phyloP scores from a whole-genome alignment of 495 filamentous ascomycete species.

The Penicillium salamii region DNA sequence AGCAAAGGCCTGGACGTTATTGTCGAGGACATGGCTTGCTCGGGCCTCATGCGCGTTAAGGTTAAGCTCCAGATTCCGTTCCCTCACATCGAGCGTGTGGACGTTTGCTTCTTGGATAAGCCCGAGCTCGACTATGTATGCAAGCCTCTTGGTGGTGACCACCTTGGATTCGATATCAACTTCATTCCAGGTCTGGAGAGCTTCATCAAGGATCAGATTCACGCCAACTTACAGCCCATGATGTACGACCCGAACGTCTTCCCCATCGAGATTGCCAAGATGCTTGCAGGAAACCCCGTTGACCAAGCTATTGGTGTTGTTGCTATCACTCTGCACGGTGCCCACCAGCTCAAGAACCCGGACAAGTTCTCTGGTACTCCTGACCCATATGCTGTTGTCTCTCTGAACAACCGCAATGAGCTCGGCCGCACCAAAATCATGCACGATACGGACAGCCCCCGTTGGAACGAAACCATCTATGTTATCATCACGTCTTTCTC shows the following conservation, averaged over 20 bases:
- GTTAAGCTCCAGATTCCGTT: slow-evolving; percentile 95
- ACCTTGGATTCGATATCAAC: slow-evolving; percentile 96
- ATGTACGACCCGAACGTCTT: slow-evolving; percentile 98
- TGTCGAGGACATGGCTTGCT: slow-evolving; percentile 95
- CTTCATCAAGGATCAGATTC: slow-evolving; percentile 96
- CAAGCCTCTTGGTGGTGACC: slow-evolving; percentile 95
- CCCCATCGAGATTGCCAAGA: slow-evolving; percentile 97
- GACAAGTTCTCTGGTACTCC: slow-evolving; percentile 92
- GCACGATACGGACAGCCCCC: slow-evolving; percentile 78
- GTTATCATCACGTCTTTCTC: slow-evolving; percentile 87
- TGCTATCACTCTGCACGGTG: slow-evolving; percentile 86
- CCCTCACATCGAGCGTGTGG: slow-evolving; percentile 88
- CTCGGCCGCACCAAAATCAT: slow-evolving; percentile 88
- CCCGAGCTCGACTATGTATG: slow-evolving; percentile 91
- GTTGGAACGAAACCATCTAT: slow-evolving; percentile 96
- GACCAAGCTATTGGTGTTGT: slow-evolving; percentile 95
- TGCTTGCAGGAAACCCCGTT: slow-evolving; percentile 91
- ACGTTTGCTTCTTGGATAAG: slow-evolving; percentile 78
- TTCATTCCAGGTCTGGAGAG: slow-evolving; percentile 91
- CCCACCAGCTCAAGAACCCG: slow-evolving; percentile 86
- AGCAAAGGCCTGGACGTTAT: slow-evolving; percentile 97
- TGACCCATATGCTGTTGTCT: slow-evolving; percentile 88
- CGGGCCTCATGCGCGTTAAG: slow-evolving; percentile 92
- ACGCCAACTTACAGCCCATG: slow-evolving; percentile 87
- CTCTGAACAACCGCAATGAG: slow-evolving; percentile 74